phyloP scores from a whole-genome alignment of 2,329 filamentous ascomycete species.

The Geosmithia morbida region DNA sequence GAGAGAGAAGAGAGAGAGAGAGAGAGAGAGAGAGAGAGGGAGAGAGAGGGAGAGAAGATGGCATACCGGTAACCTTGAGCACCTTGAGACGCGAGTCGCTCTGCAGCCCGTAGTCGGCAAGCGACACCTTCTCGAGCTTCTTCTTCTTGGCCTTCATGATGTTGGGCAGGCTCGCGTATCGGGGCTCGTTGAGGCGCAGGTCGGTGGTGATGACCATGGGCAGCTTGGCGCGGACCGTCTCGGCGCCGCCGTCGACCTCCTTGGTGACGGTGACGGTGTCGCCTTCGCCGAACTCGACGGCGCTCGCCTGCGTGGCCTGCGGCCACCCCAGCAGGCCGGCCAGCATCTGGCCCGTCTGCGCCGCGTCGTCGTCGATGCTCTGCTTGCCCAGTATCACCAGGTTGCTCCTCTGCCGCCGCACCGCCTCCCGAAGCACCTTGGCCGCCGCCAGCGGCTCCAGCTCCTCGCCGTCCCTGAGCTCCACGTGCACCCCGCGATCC shows the following conservation, averaged over 20 bases:
- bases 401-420: constrained; percentile 75
- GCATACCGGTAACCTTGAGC: constrained; percentile 70
- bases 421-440: constrained; percentile 71
- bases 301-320: constrained; percentile 86
- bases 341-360: constrained; percentile 96
- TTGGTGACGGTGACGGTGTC: constrained; percentile 65
- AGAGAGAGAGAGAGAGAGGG: background rate
- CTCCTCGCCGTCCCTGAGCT: constrained; percentile 58
- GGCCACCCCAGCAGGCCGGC: constrained; percentile 84
- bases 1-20: too few relatives aligned
- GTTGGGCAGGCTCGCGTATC: constrained; percentile 90
- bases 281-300: constrained; percentile 60
- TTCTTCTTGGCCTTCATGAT: constrained; percentile 99
- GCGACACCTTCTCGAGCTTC: constrained; percentile 80
- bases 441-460: constrained; percentile 86
- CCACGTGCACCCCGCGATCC: constrained; percentile 80
- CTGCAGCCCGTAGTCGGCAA: constrained; percentile 70
- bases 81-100: constrained; percentile 69
- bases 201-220: constrained; percentile 94
- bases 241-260: constrained; percentile 90
- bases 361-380: constrained; percentile 92
- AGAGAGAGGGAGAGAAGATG: constrained; percentile 2
- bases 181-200: constrained; percentile 82
- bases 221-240: constrained; percentile 74
- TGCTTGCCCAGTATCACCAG: constrained; percentile 93